A percentile compares a stretch with the other conserved stretches of the same genome.
These are phyloP conservation scores for Cucumis cinereus DNA, from an alignment of 306 rosid genomes.

Conservation along the genomic window DNA sequence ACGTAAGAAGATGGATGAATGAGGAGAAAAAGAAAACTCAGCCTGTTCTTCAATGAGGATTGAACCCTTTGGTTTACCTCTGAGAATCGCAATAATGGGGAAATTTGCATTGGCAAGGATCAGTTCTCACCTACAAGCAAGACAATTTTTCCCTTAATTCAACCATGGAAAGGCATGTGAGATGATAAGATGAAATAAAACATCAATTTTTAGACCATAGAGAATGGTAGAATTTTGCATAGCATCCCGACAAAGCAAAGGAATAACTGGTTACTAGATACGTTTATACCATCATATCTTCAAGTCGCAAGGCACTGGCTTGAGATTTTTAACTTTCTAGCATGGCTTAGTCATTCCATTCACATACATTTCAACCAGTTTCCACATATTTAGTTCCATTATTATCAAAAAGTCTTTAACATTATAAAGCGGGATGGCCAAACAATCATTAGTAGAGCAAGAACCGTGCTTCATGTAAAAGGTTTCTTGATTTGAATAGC, in stretches of 20 bases:
- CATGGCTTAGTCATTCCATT: not conserved
- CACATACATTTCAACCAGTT: not conserved
- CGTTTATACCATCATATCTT: too few species aligned
- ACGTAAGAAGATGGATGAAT: not conserved
- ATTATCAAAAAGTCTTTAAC: not conserved
- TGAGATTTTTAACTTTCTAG: not conserved
- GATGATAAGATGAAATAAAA: not conserved
- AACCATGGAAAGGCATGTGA: not conserved
- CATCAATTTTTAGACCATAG: not conserved
- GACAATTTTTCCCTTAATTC: not conserved
- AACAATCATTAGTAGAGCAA: not conserved
- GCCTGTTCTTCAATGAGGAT: not conserved
- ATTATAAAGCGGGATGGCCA: not conserved
- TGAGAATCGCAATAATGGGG: slow-evolving; percentile 56
- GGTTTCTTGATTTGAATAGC: not conserved
- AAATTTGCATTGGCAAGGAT: slow-evolving; percentile 55
- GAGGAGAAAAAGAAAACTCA: not conserved
- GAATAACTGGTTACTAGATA: not conserved
- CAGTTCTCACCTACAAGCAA: slow-evolving; percentile 50
- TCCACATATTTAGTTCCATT: not conserved
- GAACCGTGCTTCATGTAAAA: not conserved
- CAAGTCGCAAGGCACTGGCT: not conserved
- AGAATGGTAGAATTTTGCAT: not conserved
- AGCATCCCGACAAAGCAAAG: not conserved
- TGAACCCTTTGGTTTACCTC: slow-evolving; percentile 12